Evolutionary conservation across 2,329 filamentous ascomycete genomes (phyloP).

Genomic region (Penicillium sp.): DNA sequence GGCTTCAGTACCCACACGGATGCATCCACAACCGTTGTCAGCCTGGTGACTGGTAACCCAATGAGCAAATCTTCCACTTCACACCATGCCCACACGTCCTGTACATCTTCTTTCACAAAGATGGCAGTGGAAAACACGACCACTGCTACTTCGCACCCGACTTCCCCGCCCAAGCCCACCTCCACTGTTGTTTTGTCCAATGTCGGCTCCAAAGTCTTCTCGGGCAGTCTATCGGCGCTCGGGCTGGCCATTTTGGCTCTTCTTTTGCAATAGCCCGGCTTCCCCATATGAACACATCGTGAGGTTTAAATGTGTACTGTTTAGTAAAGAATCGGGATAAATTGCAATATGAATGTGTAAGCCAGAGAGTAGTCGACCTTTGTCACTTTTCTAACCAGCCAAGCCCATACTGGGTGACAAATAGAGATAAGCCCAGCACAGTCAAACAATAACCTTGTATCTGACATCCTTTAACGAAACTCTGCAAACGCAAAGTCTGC

Average conservation of each 20-base stretch:
- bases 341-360: too few species aligned
- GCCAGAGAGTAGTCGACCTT: too few species aligned
- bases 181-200: neutral
- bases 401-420: neutral
- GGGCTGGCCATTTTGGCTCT: neutral
- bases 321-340: neutral
- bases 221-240: neutral
- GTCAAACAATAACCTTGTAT: neutral
- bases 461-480: conserved; percentile 4
- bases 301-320: neutral
- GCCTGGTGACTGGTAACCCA: conserved; percentile 12
- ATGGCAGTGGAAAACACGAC: neutral
- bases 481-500: conserved; percentile 44
- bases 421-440: neutral
- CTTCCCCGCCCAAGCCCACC: neutral
- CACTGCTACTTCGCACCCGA: neutral
- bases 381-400: too few species aligned
- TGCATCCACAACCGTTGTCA: conserved; percentile 22
- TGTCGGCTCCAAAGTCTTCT: neutral
- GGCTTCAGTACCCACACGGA: conserved; percentile 33
- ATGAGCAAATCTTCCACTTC: neutral
- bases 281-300: neutral
- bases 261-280: neutral
- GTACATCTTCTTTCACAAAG: neutral
- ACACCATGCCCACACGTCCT: neutral